Evolutionary conservation across 305 asterid species (phyloP), one percentile per base, ranked within the genome.

Genomic region (Ilex paraguariensis): DNA sequence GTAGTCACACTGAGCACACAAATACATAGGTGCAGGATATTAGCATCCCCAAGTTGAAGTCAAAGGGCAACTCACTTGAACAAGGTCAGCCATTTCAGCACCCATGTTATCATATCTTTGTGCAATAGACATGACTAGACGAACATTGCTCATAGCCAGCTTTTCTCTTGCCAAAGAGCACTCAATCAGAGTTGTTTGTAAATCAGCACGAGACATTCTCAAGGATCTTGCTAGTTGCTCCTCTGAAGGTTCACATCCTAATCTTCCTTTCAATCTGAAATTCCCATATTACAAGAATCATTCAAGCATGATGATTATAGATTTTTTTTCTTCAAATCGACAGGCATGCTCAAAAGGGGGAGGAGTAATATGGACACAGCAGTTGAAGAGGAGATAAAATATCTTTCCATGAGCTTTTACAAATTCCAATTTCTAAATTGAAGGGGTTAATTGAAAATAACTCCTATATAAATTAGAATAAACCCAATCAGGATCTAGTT

Each of bases 121-220:
- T 60, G 99, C 97, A 36, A 93, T 84, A 58, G 96, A 90, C 94
- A 90, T 90, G 73, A 93, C 99, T 62, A 93, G 96, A 60, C 99
- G 97, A 64, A 90, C 65, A n/a, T 93, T 93, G 84, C 97, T 87
- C 99, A 86, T 93, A n/a, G 99, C 88, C 62, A 93, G 88, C 87
- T 87, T 93, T 78, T 93, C 97, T 72, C 95, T 82, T 17, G 99
- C 99, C 70, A 93, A 81, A 33, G 88, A 74, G 71, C 95, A 79
- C 81, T 90, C 90, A 2, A 90, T 79, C 69, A 78, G 54, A 71
- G 77, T 78, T 4, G 87, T 69, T 66, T 84, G 96, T 56, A 93
- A 74, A 50, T 71, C 75, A 52, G 84, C 73, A 33, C 95, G 91
- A 59, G 73, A 71, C 61, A 86, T 86, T 71, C 80, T 73, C 72